Conservation (phyloP, 2,329 filamentous ascomycete species). For the Esteya vermicola region DNA sequence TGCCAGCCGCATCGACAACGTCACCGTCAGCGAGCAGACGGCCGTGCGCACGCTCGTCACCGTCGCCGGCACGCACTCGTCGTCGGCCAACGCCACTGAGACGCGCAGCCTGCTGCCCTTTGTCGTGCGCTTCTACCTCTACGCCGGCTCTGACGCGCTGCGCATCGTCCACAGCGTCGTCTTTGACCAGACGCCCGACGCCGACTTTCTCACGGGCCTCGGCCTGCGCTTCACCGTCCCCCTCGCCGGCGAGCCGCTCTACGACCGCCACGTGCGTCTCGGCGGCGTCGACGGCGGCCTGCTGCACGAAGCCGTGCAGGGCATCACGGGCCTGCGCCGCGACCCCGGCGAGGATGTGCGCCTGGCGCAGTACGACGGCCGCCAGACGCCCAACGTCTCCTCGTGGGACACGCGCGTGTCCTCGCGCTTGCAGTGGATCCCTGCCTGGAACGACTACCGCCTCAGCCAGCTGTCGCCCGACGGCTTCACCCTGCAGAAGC, state of each 20-base stretch:
- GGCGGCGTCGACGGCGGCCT: slow-evolving; percentile 40
- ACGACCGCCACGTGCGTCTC: slow-evolving; percentile 44
- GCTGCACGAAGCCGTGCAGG: slow-evolving; percentile 42
- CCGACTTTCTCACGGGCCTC: slow-evolving; percentile 17
- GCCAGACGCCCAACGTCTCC: slow-evolving; percentile 11
- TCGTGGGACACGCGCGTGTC: slow-evolving; percentile 4
- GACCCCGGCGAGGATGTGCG: slow-evolving; percentile 36
- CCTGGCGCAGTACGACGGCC: slow-evolving; percentile 23
- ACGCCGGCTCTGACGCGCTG: slow-evolving; percentile 39
- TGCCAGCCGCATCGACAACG: slow-evolving; percentile 31
- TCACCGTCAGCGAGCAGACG: slow-evolving; percentile 28
- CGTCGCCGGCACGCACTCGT: slow-evolving; percentile 16
- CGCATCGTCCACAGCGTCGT: slow-evolving; percentile 40
- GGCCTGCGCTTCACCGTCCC: slow-evolving; percentile 43
- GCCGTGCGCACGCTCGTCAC: not conserved
- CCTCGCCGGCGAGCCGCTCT: slow-evolving; percentile 33
- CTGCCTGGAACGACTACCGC: slow-evolving; percentile 42
- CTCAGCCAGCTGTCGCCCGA: slow-evolving; percentile 43
- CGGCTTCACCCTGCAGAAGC: slow-evolving; percentile 45
- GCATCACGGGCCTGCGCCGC: slow-evolving; percentile 41
- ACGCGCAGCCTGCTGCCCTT: slow-evolving; percentile 30
- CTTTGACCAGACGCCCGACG: slow-evolving; percentile 34
- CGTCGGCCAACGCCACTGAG: slow-evolving; percentile 15
- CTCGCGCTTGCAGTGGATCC: slow-evolving; percentile 18
- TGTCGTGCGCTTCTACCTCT: slow-evolving; percentile 42